Conservation (phyloP, 768 basidiomycete species). For the Daedalea quercina region DNA sequence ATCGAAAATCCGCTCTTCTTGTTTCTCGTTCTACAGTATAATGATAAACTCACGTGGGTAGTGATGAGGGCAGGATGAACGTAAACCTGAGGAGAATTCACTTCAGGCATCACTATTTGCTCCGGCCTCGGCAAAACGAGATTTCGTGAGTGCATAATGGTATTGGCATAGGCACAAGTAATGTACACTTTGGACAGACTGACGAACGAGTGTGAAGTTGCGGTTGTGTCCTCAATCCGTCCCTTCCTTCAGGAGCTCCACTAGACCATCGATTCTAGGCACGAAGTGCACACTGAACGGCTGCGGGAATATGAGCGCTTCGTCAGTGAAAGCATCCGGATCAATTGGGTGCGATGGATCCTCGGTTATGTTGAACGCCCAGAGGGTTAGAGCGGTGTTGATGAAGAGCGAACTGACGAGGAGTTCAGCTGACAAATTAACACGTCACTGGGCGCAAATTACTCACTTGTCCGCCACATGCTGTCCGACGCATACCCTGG, state of each 20-base stretch:
- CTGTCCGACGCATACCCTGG: slow-evolving; percentile 62
- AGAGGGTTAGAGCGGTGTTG: slow-evolving; percentile 55
- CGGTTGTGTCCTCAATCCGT: too few relatives aligned
- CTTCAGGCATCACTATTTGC: too few relatives aligned
- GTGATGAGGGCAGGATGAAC: too few relatives aligned
- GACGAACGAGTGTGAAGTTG: too few relatives aligned
- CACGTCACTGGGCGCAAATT: not conserved
- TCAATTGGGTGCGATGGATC: slow-evolving; percentile 54
- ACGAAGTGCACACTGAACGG: slow-evolving; percentile 55
- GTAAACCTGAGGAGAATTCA: too few relatives aligned
- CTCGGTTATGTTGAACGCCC: slow-evolving; percentile 54
- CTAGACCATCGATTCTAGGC: slow-evolving; percentile 31
- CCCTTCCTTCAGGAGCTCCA: not conserved
- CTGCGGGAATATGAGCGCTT: slow-evolving; percentile 55
- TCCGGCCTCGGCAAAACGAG: too few relatives aligned
- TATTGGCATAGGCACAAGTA: too few relatives aligned
- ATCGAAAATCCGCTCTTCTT: too few relatives aligned
- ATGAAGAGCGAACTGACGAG: slow-evolving; percentile 48
- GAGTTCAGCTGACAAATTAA: not conserved
- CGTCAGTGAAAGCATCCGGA: slow-evolving; percentile 53
- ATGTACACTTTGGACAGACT: too few relatives aligned
- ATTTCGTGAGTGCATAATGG: too few relatives aligned
- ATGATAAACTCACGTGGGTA: too few relatives aligned
- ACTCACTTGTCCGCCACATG: slow-evolving; percentile 39
- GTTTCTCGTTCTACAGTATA: too few relatives aligned